phyloP scores from a whole-genome alignment of 345 rosid species.

The Lumnitzera littorea region DNA sequence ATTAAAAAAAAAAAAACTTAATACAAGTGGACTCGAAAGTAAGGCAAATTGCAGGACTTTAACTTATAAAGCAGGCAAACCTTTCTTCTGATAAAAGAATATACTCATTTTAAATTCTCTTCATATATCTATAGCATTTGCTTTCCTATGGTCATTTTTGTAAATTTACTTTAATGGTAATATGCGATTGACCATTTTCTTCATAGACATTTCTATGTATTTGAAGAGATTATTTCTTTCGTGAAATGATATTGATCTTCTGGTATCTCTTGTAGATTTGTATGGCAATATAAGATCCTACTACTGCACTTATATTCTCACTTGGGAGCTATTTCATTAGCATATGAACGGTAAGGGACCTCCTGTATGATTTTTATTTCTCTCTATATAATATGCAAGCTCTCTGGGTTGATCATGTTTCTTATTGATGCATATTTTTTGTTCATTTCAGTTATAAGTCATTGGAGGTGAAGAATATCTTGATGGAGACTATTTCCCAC shows the following conservation, averaged over 20 bases:
- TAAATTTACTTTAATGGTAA: no score
- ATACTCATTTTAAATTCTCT: no score
- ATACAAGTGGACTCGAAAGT: no score
- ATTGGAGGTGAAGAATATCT: constrained; percentile 94
- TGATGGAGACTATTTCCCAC: constrained; percentile 87
- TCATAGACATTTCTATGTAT: not conserved
- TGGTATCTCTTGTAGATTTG: constrained; percentile 42
- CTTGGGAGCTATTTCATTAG: constrained; percentile 65
- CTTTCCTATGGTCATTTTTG: no score
- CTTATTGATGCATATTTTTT: not conserved
- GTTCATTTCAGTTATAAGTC: constrained; percentile 63
- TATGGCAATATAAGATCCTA: constrained; percentile 86
- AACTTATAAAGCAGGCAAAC: no score
- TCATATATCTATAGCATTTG: no score
- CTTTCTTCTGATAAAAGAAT: no score
- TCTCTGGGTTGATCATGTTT: no score
- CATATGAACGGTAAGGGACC: constrained; percentile 62
- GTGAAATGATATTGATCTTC: constrained; percentile 14
- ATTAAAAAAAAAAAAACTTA: no score
- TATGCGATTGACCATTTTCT: not conserved
- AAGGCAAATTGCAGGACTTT: no score
- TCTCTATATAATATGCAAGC: not conserved
- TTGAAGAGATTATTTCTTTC: not conserved
- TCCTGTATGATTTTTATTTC: not conserved
- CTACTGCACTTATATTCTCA: constrained; percentile 85